Evolutionary conservation across 2,329 filamentous ascomycete genomes (phyloP).

Genomic region (Penicillium sp.): DNA sequence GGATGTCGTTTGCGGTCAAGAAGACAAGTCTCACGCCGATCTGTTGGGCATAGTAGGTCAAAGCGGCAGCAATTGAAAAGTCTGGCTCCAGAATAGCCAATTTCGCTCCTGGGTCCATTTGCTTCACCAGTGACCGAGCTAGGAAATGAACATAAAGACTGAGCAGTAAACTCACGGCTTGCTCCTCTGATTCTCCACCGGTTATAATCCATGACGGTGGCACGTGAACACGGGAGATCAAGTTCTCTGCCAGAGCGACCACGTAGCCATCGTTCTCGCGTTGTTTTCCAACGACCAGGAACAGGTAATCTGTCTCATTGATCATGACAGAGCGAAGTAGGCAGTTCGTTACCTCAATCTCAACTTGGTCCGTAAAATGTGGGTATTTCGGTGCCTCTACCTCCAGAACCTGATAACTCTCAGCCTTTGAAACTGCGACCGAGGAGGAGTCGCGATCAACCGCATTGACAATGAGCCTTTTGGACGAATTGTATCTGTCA

Average conservation of each 20-base stretch:
- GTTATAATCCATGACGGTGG: conserved; percentile 16
- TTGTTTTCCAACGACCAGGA: conserved; percentile 25
- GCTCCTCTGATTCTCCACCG: conserved; percentile 13
- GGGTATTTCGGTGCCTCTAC: background rate
- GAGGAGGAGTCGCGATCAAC: conserved; percentile 14
- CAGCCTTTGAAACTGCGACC: conserved; percentile 15
- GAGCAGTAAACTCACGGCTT: conserved; percentile 21
- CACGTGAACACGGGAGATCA: conserved; percentile 22
- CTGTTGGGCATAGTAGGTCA: conserved; percentile 20
- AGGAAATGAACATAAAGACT: conserved; percentile 26
- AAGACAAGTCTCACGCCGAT: conserved; percentile 25
- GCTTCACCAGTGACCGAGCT: conserved; percentile 17
- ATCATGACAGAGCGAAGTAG: conserved; percentile 25
- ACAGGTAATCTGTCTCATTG: conserved; percentile 15
- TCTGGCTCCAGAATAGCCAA: conserved; percentile 30
- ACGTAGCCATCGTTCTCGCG: conserved; percentile 9
- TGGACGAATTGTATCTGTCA: conserved; percentile 34
- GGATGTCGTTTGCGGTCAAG: conserved; percentile 23
- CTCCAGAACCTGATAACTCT: conserved; percentile 23
- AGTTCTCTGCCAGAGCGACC: conserved; percentile 19
- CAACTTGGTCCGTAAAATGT: background rate
- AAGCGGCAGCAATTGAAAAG: conserved; percentile 23
- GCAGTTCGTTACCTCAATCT: conserved; percentile 21
- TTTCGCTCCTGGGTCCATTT: conserved; percentile 14
- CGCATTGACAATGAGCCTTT: conserved; percentile 26